Percentiles rank a stretch among this genome's conserved stretches.
phyloP scores from a whole-genome alignment of 2,329 filamentous ascomycete species.

The Daldinia sp. region DNA sequence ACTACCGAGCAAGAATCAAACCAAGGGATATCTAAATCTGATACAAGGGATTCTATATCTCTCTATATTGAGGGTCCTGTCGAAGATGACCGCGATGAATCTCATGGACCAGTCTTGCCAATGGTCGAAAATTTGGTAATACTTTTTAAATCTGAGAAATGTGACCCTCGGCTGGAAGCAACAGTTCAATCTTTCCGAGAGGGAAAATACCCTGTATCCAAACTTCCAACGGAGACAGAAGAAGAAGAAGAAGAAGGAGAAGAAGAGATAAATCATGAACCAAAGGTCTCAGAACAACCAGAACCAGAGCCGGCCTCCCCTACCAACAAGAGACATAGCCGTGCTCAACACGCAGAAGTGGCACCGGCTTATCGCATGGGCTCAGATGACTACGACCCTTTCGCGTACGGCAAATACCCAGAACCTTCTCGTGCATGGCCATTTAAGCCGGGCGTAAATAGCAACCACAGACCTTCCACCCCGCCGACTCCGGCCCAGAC shows the following conservation, averaged over 20 bases:
- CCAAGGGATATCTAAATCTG: slow-evolving; percentile 58
- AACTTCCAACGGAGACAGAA: slow-evolving; percentile 34
- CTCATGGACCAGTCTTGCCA: slow-evolving; percentile 62
- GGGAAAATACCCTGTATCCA: slow-evolving; percentile 52
- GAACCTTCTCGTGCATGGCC: slow-evolving; percentile 18
- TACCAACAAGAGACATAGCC: slow-evolving; percentile 24
- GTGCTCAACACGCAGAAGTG: slow-evolving; percentile 26
- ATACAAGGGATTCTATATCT: slow-evolving; percentile 49
- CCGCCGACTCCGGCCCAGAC: slow-evolving; percentile 61
- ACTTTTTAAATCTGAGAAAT: slow-evolving; percentile 61
- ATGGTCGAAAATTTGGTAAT: slow-evolving; percentile 69
- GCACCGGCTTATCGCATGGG: slow-evolving; percentile 39
- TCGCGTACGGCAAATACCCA: slow-evolving; percentile 48
- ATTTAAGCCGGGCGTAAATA: slow-evolving; percentile 17
- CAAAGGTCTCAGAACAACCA: slow-evolving; percentile 18
- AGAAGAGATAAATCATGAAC: slow-evolving; percentile 9
- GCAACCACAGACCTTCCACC: slow-evolving; percentile 34
- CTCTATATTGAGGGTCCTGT: slow-evolving; percentile 31
- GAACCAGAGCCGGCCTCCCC: slow-evolving; percentile 12
- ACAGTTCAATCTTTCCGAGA: slow-evolving; percentile 62
- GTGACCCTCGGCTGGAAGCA: slow-evolving; percentile 59
- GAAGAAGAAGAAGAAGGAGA: slow-evolving; percentile 17
- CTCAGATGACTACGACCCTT: slow-evolving; percentile 62
- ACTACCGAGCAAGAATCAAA: slow-evolving; percentile 31
- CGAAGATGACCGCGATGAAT: slow-evolving; percentile 38